phyloP scores from a whole-genome alignment of 2,329 filamentous ascomycete species.

The Xylaria sp. region DNA sequence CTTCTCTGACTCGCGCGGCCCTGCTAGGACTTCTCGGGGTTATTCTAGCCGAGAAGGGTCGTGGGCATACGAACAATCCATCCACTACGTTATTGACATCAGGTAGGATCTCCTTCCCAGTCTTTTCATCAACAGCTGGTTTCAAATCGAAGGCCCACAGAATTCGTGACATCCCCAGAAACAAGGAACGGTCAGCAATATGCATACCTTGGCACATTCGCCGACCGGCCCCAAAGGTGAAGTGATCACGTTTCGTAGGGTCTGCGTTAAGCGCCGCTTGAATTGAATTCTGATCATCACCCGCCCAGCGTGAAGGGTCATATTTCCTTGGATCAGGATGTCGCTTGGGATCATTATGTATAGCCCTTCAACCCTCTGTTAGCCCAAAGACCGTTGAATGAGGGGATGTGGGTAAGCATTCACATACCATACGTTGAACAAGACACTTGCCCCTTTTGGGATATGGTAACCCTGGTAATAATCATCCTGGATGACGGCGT shows the following conservation, averaged over 20 bases:
- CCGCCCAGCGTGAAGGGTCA: slow-evolving; percentile 50
- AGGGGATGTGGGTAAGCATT: not conserved
- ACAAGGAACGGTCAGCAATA: slow-evolving; percentile 49
- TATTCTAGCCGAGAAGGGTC: slow-evolving; percentile 22
- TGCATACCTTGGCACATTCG: slow-evolving; percentile 61
- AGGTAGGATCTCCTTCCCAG: not conserved
- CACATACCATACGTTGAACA: slow-evolving; percentile 55
- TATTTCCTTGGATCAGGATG: slow-evolving; percentile 55
- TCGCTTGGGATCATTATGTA: slow-evolving; percentile 58
- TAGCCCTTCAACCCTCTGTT: slow-evolving; percentile 49
- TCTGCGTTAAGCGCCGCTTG: slow-evolving; percentile 49
- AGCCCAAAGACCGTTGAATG: not conserved
- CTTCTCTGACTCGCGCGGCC: not conserved
- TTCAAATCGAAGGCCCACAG: slow-evolving; percentile 57
- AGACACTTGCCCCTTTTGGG: slow-evolving; percentile 55
- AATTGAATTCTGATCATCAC: slow-evolving; percentile 41
- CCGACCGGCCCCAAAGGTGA: slow-evolving; percentile 45
- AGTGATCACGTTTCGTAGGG: slow-evolving; percentile 45
- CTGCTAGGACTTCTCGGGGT: not conserved
- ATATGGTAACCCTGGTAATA: slow-evolving; percentile 54
- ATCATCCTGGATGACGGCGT: slow-evolving; percentile 51
- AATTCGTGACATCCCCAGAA: slow-evolving; percentile 55
- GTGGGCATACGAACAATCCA: slow-evolving; percentile 19
- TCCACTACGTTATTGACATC: slow-evolving; percentile 14
- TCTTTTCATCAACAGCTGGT: not conserved